Evolutionary conservation across 257 asterid genomes (phyloP), one percentile per base, ranked within the genome.

Genomic region (Verbascum thapsus): DNA sequence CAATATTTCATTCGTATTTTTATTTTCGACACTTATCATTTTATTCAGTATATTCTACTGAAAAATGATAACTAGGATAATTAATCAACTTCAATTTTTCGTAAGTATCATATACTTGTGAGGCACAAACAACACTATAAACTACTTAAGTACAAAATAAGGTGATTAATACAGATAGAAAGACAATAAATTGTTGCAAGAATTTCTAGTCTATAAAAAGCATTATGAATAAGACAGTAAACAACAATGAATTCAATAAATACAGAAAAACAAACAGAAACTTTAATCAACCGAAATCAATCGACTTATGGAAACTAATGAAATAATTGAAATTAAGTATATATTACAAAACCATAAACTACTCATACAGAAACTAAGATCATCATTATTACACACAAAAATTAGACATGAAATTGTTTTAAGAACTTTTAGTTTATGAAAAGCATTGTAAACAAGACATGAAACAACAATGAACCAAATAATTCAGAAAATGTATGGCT

Each of bases 51-150:
- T 42, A 9, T 30, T 22, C 7, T 43, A 16, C 7, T 37, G 2
- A 10, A 32, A 59, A 6, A 12, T 15, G 66, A 47, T n/a, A 35
- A 41, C 11, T n/a, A 30, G 54, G 34, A 17, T 41, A 58, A n/a
- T 16, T 9, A 13, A 63, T 26, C 52, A 50, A 49, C 35, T 71
- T 47, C 61, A 58, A 10, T 58, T 49, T 51, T 57, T 19, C 4
- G 3, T 8, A 51, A 26, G 18, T 18, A 47, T n/a, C n/a, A n/a
- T n/a, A n/a, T n/a, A n/a, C n/a, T n/a, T n/a, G n/a, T n/a, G n/a
- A n/a, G 42, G 37, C 18, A 37, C 23, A 10, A 16, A 38, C 5
- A 12, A 15, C 0, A 13, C 32, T 5, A 22, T 3, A 34, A 66
- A 47, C 16, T 55, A 10, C 64, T 47, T 10, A 38, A 30, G 13